These are phyloP conservation scores for Leishmania arabica DNA, from an alignment of 208 protist species.

Conservation along the genomic window DNA sequence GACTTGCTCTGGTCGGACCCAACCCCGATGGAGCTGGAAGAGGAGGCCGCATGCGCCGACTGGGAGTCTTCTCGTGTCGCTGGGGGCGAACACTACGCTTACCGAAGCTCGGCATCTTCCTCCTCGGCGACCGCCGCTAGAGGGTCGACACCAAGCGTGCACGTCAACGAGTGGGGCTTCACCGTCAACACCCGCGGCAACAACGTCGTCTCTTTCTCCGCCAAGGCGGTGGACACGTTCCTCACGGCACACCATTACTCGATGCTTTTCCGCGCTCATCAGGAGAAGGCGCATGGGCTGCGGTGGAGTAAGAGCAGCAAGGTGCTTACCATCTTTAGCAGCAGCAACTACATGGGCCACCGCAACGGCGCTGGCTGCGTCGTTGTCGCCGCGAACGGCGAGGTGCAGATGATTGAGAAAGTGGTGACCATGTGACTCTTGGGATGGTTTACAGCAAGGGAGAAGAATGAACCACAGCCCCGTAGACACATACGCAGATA, in stretches of 20 bases:
- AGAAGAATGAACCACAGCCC: neutral
- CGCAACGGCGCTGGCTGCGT: conserved; percentile 79
- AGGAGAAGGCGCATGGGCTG: conserved; percentile 78
- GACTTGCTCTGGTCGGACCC: conserved; percentile 89
- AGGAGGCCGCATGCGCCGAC: neutral
- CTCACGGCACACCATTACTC: conserved; percentile 56
- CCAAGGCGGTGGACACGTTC: conserved; percentile 73
- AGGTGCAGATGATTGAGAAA: conserved; percentile 81
- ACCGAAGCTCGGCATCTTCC: neutral
- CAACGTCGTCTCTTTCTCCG: conserved; percentile 67
- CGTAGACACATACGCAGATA: neutral
- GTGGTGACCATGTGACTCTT: conserved; percentile 30
- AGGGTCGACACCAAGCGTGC: conserved; percentile 1
- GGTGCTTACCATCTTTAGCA: conserved; percentile 86
- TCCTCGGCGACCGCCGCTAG: neutral
- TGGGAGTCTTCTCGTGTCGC: neutral
- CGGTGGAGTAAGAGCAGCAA: conserved; percentile 71
- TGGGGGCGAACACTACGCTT: neutral
- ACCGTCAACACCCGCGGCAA: conserved; percentile 60
- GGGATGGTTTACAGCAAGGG: neutral
- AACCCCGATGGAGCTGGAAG: conserved; percentile 41
- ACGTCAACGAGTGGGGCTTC: conserved; percentile 76
- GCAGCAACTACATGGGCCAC: conserved; percentile 80
- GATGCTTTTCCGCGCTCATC: conserved; percentile 83
- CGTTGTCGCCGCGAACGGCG: conserved; percentile 51